A percentile compares a stretch with the other conserved stretches of the same genome.
phyloP scores from a whole-genome alignment of 176 grass and related monocot species.

The Lolium multiflorum region DNA sequence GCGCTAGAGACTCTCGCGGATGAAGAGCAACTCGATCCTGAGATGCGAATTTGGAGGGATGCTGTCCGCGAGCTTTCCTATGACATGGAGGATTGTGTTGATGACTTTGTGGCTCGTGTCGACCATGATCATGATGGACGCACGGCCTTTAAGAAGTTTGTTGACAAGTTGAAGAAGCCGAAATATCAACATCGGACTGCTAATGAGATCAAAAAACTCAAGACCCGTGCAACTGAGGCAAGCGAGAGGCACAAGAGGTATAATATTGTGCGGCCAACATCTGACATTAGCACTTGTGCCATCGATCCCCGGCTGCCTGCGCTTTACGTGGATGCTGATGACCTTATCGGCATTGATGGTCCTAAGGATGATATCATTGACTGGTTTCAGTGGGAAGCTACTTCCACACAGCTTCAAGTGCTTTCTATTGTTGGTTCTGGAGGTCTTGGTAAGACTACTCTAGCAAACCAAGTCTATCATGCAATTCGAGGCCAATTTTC shows the following conservation, averaged over 20 bases:
- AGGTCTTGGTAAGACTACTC: constrained; percentile 13
- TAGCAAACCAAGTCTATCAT: constrained; percentile 8
- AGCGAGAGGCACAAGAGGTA: neutral
- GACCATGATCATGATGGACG: neutral
- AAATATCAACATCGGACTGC: neutral
- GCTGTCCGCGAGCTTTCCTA: constrained; percentile 1
- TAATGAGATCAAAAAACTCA: neutral
- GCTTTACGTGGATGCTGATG: neutral
- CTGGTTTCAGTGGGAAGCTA: neutral
- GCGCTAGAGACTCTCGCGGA: neutral
- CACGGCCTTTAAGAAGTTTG: neutral
- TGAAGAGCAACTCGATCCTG: neutral
- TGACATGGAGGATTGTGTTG: constrained; percentile 22
- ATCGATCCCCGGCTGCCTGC: neutral
- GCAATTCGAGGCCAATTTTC: neutral
- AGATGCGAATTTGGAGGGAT: constrained; percentile 6
- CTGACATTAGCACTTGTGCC: neutral
- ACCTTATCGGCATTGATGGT: constrained; percentile 2
- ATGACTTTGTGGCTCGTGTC: neutral
- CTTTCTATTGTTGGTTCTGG: neutral
- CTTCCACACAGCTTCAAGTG: neutral
- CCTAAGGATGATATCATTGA: neutral
- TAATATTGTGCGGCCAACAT: neutral
- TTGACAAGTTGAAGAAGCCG: neutral
- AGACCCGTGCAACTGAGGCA: constrained; percentile 2